phyloP scores from a whole-genome alignment of 805 yeast genomes.

The Yarrowia sp. region DNA sequence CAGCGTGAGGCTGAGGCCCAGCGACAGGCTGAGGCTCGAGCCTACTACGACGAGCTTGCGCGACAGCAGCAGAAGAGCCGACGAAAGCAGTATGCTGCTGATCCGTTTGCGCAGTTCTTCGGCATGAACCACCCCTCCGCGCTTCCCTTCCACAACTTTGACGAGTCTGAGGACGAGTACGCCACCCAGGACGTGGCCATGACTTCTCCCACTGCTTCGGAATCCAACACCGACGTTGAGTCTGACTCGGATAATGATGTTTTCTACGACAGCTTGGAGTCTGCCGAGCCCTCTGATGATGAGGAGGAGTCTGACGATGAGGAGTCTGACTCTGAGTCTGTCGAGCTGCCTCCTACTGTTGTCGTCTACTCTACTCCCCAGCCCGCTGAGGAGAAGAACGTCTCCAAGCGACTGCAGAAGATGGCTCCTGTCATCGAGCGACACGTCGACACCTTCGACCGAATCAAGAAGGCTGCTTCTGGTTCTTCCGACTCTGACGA shows the following conservation, averaged over 20 bases:
- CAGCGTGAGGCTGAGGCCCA: constrained; percentile 11
- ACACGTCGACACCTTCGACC: constrained; percentile 19
- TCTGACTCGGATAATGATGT: constrained; percentile 5
- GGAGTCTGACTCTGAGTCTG: constrained; percentile 24
- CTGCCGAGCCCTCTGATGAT: constrained; percentile 27
- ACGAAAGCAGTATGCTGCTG: neutral
- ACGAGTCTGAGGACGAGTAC: constrained; percentile 23
- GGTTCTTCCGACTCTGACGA: constrained; percentile 27
- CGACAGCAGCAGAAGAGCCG: constrained; percentile 1
- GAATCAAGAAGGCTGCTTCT: constrained; percentile 9
- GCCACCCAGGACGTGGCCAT: neutral
- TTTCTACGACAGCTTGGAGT: constrained; percentile 19
- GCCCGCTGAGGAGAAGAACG: constrained; percentile 23
- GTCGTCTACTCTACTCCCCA: constrained; percentile 23
- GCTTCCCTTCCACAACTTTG: constrained; percentile 11
- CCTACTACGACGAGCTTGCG: constrained; percentile 21
- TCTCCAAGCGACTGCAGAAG: constrained; percentile 12
- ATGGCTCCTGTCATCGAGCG: neutral
- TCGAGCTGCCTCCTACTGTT: constrained; percentile 9
- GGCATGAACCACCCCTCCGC: neutral
- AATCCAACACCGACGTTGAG: constrained; percentile 5
- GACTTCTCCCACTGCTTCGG: constrained; percentile 12
- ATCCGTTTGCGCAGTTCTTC: constrained; percentile 6
- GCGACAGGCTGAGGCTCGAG: constrained; percentile 14
- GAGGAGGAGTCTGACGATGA: constrained; percentile 30